phyloP scores from a whole-genome alignment of 345 rosid genomes.

The Populus ilicifolia region DNA sequence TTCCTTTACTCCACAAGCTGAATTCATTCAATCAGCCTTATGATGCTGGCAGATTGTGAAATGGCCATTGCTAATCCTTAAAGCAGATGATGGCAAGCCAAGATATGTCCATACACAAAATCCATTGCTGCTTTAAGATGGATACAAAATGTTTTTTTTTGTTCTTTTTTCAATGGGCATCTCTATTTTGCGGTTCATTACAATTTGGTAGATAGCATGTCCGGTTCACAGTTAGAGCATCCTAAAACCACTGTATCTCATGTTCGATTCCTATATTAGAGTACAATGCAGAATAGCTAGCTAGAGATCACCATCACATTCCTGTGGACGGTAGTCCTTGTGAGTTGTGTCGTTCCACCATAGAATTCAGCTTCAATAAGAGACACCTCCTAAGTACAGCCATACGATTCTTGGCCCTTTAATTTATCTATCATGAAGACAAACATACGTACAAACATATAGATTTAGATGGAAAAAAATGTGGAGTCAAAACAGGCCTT shows the following conservation, averaged over 20 bases:
- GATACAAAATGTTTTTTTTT: too few relatives aligned
- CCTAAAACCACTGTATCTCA: not conserved
- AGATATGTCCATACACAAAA: not conserved
- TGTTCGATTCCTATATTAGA: not conserved
- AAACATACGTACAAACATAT: not conserved
- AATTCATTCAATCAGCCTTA: not conserved
- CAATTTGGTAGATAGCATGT: not conserved
- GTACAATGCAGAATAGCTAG: not conserved
- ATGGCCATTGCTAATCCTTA: not conserved
- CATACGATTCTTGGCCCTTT: conserved; percentile 32
- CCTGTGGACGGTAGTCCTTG: conserved; percentile 21
- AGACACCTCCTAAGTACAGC: conserved; percentile 13
- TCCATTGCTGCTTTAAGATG: not conserved
- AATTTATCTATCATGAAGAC: conserved; percentile 23
- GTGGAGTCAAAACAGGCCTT: conserved; percentile 19
- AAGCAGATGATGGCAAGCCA: not conserved
- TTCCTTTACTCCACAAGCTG: not conserved
- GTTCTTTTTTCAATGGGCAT: not conserved
- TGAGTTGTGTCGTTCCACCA: conserved; percentile 16
- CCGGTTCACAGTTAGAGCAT: not conserved
- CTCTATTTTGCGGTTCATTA: not conserved
- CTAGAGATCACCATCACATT: conserved; percentile 3
- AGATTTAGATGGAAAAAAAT: conserved; percentile 12
- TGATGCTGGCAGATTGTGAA: not conserved
- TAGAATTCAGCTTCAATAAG: conserved; percentile 23